Percentiles rank a stretch among this genome's conserved stretches.
These are phyloP conservation scores for Auriculariales sp. DNA, from an alignment of 768 basidiomycete genomes.

Conservation along the genomic window DNA sequence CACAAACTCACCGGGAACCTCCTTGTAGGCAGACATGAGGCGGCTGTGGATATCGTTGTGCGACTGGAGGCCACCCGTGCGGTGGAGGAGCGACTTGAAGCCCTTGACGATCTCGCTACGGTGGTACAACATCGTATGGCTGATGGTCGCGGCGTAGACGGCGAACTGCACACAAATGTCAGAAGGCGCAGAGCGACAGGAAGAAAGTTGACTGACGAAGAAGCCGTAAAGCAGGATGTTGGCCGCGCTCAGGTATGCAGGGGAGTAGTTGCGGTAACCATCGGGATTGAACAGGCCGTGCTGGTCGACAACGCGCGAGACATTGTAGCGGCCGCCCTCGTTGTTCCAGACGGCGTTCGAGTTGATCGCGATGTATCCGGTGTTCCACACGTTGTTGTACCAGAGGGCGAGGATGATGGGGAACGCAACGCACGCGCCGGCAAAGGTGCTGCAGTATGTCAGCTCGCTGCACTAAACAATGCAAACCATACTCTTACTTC, in stretches of 20 bases:
- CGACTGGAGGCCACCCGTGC: slow-evolving; percentile 6
- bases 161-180: slow-evolving; percentile 24
- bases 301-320: slow-evolving; percentile 22
- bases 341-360: slow-evolving; percentile 26
- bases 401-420: slow-evolving; percentile 14
- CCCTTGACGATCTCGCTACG: slow-evolving; percentile 39
- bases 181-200: slow-evolving; percentile 19
- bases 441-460: background rate
- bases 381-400: slow-evolving; percentile 24
- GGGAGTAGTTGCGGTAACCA: slow-evolving; percentile 10
- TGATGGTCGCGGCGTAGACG: slow-evolving; percentile 24
- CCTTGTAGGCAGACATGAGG: slow-evolving; percentile 41
- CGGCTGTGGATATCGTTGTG: slow-evolving; percentile 38
- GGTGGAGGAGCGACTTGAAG: slow-evolving; percentile 31
- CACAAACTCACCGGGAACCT: no score
- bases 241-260: slow-evolving; percentile 15
- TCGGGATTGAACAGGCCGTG: slow-evolving; percentile 3
- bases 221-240: slow-evolving; percentile 1
- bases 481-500: no score
- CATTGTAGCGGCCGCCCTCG: slow-evolving; percentile 25
- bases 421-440: slow-evolving; percentile 5
- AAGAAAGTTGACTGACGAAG: slow-evolving; percentile 22
- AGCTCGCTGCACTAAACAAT: background rate
- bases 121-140: slow-evolving; percentile 36
- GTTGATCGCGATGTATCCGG: slow-evolving; percentile 23